Base-by-base conservation (phyloP, 352 stramenopile genomes). In the Porosira glacialis region DNA sequence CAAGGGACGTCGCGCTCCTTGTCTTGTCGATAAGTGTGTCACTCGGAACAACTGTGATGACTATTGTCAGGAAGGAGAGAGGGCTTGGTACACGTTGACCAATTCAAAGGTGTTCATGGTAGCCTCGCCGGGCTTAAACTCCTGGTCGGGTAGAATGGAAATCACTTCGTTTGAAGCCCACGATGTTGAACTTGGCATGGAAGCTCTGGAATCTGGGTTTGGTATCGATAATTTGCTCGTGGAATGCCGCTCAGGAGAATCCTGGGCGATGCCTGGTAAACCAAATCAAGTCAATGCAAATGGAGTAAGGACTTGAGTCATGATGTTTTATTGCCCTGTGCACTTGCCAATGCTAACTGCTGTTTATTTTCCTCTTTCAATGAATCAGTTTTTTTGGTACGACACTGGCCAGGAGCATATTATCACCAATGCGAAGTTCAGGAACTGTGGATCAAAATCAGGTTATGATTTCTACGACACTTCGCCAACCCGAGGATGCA, bases 171-270 rank as follows among this genome's bases (percentile, higher is more conserved):
- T 41, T 15, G 15, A 41, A 66, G 33, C 45, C 6, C 59, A 77
- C 41, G 72, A 81, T 52, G 44, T 59, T 19, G 48, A 38, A n/a
- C 19, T 78, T 1, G 43, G 51, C 19, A n/a, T 78, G 13, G 67
- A 78, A 53, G 41, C 60, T 30, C 48, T 81, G 2, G 33, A 57
- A 19, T 22, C 24, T 24, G 66, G 66, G 2, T 78, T 78, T 60
- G 70, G 67, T 44, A 63, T 81, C 26, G 47, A 78, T 52, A 57
- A 81, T 41, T 44, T 81, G 39, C 41, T 75, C 36, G 67, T 65
- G 13, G 52, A 51, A 24, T 81, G 72, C 47, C 30, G 72, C 19
- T 75, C 72, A 24, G 67, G 63, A 17, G 56, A 71, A 39, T 15
- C 43, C 1, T 43, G 62, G 27, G 53, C 50, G 0, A 57, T 77